Conservation (phyloP, 2,329 filamentous ascomycete genomes). For the Botryotinia calthae region DNA sequence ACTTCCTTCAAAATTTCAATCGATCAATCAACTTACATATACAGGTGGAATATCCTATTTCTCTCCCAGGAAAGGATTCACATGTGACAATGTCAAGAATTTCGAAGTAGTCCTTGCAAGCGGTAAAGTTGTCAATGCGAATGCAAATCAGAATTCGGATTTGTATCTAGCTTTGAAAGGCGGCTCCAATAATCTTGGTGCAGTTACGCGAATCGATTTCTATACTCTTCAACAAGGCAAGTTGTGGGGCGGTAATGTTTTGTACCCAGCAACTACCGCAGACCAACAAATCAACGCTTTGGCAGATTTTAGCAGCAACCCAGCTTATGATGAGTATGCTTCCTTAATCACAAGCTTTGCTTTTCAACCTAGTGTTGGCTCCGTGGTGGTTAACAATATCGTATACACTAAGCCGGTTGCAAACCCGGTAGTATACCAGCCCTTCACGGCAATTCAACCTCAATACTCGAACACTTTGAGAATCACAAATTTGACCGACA, state of each 20-base stretch:
- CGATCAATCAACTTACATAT: not conserved
- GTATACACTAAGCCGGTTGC: slow-evolving; percentile 6
- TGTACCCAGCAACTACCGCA: not conserved
- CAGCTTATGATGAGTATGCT: slow-evolving; percentile 8
- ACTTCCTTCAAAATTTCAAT: not conserved
- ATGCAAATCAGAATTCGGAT: slow-evolving; percentile 43
- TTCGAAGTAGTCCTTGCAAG: slow-evolving; percentile 53
- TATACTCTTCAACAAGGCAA: slow-evolving; percentile 21
- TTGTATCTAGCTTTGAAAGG: slow-evolving; percentile 54
- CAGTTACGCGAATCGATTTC: slow-evolving; percentile 46
- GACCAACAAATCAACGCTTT: not conserved
- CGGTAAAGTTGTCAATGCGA: slow-evolving; percentile 47
- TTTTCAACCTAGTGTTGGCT: not conserved
- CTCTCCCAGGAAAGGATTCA: slow-evolving; percentile 45
- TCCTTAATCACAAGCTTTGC: slow-evolving; percentile 9
- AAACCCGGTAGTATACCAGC: slow-evolving; percentile 2
- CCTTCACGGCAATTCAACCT: slow-evolving; percentile 19
- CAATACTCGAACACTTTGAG: not conserved
- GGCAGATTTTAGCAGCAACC: not conserved
- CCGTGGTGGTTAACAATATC: not conserved
- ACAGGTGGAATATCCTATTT: slow-evolving; percentile 32
- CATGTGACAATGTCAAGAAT: slow-evolving; percentile 48
- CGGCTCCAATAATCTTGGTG: slow-evolving; percentile 56
- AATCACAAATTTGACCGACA: not conserved
- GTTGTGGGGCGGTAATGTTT: slow-evolving; percentile 20